phyloP scores from a whole-genome alignment of 2,329 filamentous ascomycete genomes.

The Clarireedia homoeocarpa region DNA sequence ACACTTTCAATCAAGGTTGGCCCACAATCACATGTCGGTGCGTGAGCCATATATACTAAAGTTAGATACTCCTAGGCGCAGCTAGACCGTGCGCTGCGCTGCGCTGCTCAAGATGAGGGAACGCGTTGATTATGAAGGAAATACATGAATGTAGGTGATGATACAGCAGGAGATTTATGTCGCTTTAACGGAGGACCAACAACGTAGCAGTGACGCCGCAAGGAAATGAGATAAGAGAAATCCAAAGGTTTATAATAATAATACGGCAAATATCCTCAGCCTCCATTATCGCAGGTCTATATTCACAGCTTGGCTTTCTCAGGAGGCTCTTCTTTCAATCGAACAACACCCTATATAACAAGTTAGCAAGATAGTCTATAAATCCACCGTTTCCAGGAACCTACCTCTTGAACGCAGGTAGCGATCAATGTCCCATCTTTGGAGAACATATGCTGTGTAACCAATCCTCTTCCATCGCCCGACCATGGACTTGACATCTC shows the following conservation, averaged over 20 bases:
- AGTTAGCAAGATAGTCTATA: constrained; percentile 4
- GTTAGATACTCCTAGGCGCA: not conserved
- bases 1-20: not conserved
- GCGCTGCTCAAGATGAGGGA: not conserved
- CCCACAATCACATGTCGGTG: constrained; percentile 7
- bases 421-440: constrained; percentile 66
- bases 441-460: constrained; percentile 66
- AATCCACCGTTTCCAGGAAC: not conserved
- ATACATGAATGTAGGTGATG: not conserved
- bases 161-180: not conserved
- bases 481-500: constrained; percentile 79
- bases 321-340: constrained; percentile 20
- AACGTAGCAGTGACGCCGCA: not conserved
- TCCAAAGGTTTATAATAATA: not conserved
- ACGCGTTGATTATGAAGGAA: not conserved
- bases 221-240: not conserved
- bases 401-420: constrained; percentile 70
- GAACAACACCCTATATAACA: constrained; percentile 24
- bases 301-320: constrained; percentile 11
- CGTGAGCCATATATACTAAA: not conserved
- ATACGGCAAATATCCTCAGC: not conserved
- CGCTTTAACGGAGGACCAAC: not conserved
- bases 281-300: not conserved
- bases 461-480: constrained; percentile 68
- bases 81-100: too few relatives aligned